Percentiles rank a stretch among this genome's conserved stretches.
phyloP scores from a whole-genome alignment of 192 early-diverging fungal species.

The Bifiguratus adelaidae region DNA sequence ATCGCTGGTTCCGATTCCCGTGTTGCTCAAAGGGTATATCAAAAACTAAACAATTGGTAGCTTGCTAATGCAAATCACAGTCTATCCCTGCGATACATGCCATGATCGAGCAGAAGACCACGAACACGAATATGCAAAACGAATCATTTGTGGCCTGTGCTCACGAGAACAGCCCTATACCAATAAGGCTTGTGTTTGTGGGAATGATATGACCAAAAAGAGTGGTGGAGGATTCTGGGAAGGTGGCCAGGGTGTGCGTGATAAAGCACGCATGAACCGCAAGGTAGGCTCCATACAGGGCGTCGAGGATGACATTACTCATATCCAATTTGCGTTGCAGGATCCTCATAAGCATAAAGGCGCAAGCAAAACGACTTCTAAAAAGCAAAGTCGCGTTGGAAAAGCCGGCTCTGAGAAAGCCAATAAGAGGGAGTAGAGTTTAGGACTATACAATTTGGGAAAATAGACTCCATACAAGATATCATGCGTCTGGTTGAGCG shows the following conservation, averaged over 20 bases:
- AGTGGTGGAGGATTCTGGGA: slow-evolving; percentile 73
- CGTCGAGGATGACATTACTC: background rate
- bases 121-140: slow-evolving; percentile 45
- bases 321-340: background rate
- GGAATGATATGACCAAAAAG: slow-evolving; percentile 41
- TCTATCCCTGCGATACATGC: slow-evolving; percentile 77
- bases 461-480: too few species aligned
- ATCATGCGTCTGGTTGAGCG: too few species aligned
- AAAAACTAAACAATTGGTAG: background rate
- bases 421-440: background rate
- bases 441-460: too few species aligned
- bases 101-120: slow-evolving; percentile 73
- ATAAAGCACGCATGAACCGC: slow-evolving; percentile 58
- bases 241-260: slow-evolving; percentile 78
- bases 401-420: slow-evolving; percentile 7
- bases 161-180: slow-evolving; percentile 63
- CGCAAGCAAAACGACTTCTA: slow-evolving; percentile 9
- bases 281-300: slow-evolving; percentile 30
- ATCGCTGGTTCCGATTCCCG: slow-evolving; percentile 84
- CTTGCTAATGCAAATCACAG: slow-evolving; percentile 5
- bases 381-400: slow-evolving; percentile 18
- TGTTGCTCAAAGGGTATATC: slow-evolving; percentile 56
- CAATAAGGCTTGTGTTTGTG: slow-evolving; percentile 52
- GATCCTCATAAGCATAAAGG: slow-evolving; percentile 20
- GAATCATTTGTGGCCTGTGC: slow-evolving; percentile 82